These are phyloP conservation scores for Lumnitzera littorea DNA, from an alignment of 345 rosid genomes.

Conservation along the genomic window DNA sequence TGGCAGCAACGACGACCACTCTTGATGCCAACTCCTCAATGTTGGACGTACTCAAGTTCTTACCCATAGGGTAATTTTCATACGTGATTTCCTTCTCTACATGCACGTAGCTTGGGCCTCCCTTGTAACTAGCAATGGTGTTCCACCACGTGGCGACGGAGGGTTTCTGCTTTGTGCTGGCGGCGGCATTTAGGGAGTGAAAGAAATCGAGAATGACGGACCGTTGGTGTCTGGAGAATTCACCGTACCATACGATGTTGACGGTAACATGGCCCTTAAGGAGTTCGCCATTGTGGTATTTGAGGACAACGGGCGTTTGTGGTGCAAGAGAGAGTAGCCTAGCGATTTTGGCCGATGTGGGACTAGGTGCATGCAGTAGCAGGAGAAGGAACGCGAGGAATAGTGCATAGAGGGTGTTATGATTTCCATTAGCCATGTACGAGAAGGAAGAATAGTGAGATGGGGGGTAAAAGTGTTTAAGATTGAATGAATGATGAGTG, in stretches of 20 bases:
- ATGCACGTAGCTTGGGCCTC: conserved; percentile 23
- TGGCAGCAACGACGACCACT: conserved; percentile 6
- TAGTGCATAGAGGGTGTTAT: no score
- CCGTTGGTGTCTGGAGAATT: conserved; percentile 40
- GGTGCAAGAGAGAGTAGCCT: conserved; percentile 25
- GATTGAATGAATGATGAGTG: no score
- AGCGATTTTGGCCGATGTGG: not conserved
- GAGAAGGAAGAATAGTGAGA: no score
- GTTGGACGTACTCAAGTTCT: conserved; percentile 25
- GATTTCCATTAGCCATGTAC: no score
- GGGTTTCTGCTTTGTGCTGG: conserved; percentile 4
- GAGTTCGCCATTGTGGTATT: conserved; percentile 51
- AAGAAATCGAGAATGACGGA: conserved; percentile 42
- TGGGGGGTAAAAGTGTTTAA: no score
- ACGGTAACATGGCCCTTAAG: conserved; percentile 43
- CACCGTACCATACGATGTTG: conserved; percentile 55
- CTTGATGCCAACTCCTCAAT: conserved; percentile 33
- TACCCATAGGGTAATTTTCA: conserved; percentile 45
- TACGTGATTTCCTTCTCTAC: conserved; percentile 42
- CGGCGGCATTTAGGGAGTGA: conserved; percentile 20
- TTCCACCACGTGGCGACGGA: conserved; percentile 50
- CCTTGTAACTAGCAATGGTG: conserved; percentile 36
- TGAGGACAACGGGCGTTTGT: conserved; percentile 32
- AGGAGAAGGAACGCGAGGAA: no score
- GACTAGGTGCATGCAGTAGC: no score